Evolutionary conservation across 2,329 filamentous ascomycete species (phyloP).

Genomic region (Neodidymelliopsis sp.): DNA sequence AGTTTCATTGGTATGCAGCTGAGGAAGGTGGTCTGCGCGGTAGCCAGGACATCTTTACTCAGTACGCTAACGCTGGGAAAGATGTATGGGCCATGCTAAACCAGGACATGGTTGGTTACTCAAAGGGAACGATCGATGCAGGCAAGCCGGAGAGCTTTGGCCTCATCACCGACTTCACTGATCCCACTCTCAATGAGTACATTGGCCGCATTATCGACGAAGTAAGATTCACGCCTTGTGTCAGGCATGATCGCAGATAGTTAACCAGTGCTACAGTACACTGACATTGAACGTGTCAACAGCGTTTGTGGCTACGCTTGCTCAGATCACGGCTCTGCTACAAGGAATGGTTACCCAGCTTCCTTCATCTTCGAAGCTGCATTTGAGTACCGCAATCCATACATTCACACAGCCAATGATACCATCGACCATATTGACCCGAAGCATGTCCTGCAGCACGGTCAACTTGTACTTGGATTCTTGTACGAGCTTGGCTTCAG

Average conservation of each 20-base stretch:
- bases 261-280: conserved; percentile 65
- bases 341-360: conserved; percentile 74
- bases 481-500: conserved; percentile 72
- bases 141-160: conserved; percentile 84
- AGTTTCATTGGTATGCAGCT: conserved; percentile 95
- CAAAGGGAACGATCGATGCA: conserved; percentile 79
- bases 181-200: conserved; percentile 79
- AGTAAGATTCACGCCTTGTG: background rate
- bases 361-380: conserved; percentile 78
- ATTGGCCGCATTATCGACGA: conserved; percentile 83
- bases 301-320: conserved; percentile 91
- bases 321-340: conserved; percentile 75
- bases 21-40: conserved; percentile 87
- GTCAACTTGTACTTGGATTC: conserved; percentile 79
- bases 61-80: conserved; percentile 74
- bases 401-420: conserved; percentile 75
- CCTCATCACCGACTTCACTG: conserved; percentile 89
- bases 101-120: conserved; percentile 90
- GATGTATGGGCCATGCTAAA: conserved; percentile 95
- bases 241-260: background rate
- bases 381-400: conserved; percentile 68
- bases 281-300: conserved; percentile 81
- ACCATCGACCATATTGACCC: conserved; percentile 76
- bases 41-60: conserved; percentile 84
- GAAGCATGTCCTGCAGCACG: conserved; percentile 90